Base-by-base conservation (phyloP, 139 green algal species). In the Medakamo hakoo region DNA sequence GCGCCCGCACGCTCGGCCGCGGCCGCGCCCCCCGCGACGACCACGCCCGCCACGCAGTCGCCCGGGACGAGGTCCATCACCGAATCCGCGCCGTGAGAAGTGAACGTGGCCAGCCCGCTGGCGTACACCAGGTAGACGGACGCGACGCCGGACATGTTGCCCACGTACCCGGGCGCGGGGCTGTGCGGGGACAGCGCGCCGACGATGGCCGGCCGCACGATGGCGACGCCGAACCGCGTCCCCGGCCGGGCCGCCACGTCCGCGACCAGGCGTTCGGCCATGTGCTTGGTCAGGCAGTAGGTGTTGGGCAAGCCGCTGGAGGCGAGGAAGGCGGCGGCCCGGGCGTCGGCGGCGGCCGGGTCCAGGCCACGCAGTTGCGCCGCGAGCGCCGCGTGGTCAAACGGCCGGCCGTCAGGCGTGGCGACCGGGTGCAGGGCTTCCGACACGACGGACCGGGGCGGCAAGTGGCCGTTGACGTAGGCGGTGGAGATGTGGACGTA, bases 401-500 rank as follows among this genome's bases (percentile, higher is more conserved):
- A 16, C 9, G 40, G 40, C 40, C 16, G 40, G 40, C 40, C 40
- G 16, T 52, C 40, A 9, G 40, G 40, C 40, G 16, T 52, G 40
- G 40, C 40, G 9, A 52, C 9, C 9, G 57, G 57, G 25, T 75
- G 67, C 22, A 75, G 28, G 25, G 16, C 18, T 62, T 78, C 72
- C 16, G 58, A 4, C 1, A 78, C 58, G n/a, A 27, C 9, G 0
- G 55, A 31, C 31, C 71, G 64, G 55, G 61, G 68, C 21, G 72
- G 64, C 49, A 65, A 64, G 59, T 76, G 55, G 64, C 62, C 65
- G 32, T 71, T 73, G 59, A 73, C 69, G 26, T 65, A 79, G 32
- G 60, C 68, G 22, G 69, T 76, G 26, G 64, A 73, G 14, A 73
- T 59, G 63, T 79, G 69, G 27, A 79, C 65, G 55, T 73, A 76